phyloP scores from a whole-genome alignment of 1,139 yeast species.

The Lizanozyma gosingica region DNA sequence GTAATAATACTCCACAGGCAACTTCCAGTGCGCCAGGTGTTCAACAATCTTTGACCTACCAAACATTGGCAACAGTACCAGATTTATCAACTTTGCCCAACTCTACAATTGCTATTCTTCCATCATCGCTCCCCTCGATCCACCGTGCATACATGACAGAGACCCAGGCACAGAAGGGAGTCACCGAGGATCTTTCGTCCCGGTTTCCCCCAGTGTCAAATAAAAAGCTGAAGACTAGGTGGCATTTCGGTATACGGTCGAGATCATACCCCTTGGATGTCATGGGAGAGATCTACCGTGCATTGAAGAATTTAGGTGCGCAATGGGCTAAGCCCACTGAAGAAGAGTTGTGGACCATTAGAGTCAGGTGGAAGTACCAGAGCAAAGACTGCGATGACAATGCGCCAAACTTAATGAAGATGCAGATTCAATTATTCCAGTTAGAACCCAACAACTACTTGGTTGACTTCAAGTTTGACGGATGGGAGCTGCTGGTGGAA shows the following conservation, averaged over 20 bases:
- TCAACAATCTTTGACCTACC: slow-evolving; percentile 41
- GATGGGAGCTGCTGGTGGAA: slow-evolving; percentile 56
- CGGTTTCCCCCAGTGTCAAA: slow-evolving; percentile 63
- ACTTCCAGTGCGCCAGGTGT: slow-evolving; percentile 27
- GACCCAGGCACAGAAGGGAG: slow-evolving; percentile 33
- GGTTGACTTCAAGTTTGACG: slow-evolving; percentile 96
- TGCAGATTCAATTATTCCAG: slow-evolving; percentile 95
- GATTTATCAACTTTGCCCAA: slow-evolving; percentile 44
- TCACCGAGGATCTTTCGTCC: slow-evolving; percentile 13
- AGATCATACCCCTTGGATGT: slow-evolving; percentile 95
- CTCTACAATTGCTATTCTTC: slow-evolving; percentile 81
- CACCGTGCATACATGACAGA: slow-evolving; percentile 91
- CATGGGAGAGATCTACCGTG: slow-evolving; percentile 97
- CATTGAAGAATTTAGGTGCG: slow-evolving; percentile 87
- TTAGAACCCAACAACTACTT: slow-evolving; percentile 91
- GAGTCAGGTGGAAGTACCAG: slow-evolving; percentile 85
- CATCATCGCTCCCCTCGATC: slow-evolving; percentile 88
- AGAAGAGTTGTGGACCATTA: slow-evolving; percentile 92
- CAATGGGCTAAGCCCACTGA: slow-evolving; percentile 95
- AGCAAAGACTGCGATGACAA: slow-evolving; percentile 13
- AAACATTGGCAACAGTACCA: slow-evolving; percentile 41
- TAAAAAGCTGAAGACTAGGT: slow-evolving; percentile 85
- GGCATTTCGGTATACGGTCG: slow-evolving; percentile 98
- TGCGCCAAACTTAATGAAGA: slow-evolving; percentile 80
- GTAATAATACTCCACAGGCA: slow-evolving; percentile 11